Evolutionary conservation across 163 green algal species (phyloP).

Genomic region (Scenedesmus sp.): DNA sequence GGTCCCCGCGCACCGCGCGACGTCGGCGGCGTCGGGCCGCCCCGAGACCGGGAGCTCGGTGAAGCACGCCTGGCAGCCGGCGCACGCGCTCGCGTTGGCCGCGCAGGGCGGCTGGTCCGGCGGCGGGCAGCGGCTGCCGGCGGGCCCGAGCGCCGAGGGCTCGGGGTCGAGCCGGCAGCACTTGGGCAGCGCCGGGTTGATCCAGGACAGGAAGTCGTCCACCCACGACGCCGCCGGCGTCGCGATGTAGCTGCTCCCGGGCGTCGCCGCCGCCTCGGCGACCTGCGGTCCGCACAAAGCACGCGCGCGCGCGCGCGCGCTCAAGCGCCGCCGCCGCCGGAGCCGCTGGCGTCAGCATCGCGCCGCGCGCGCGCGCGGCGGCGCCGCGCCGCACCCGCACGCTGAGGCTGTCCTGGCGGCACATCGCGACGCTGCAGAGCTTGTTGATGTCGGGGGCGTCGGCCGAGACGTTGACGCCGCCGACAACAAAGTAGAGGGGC

Average conservation of each 20-base stretch:
- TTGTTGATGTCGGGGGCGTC: conserved; percentile 53
- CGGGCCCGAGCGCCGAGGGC: conserved; percentile 28
- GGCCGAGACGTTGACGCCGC: conserved; percentile 70
- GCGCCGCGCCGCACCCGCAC: conserved; percentile 64
- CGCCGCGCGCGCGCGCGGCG: neutral
- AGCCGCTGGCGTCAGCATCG: too few relatives aligned
- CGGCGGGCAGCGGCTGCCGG: conserved; percentile 74
- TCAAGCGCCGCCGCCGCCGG: too few relatives aligned
- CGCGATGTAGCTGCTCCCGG: conserved; percentile 72
- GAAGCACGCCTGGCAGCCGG: conserved; percentile 73
- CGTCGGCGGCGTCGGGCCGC: conserved; percentile 2
- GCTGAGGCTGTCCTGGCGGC: conserved; percentile 75
- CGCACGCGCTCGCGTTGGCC: conserved; percentile 54
- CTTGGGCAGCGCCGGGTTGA: conserved; percentile 76
- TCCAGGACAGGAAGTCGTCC: conserved; percentile 93
- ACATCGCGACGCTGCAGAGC: conserved; percentile 82
- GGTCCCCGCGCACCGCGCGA: conserved; percentile 20
- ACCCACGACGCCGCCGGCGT: conserved; percentile 86
- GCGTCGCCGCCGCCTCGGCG: conserved; percentile 50
- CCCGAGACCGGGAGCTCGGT: conserved; percentile 43
- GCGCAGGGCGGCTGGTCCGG: conserved; percentile 84
- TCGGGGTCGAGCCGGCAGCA: conserved; percentile 77
- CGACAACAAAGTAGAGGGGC: conserved; percentile 86
- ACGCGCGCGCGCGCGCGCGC: too few relatives aligned
- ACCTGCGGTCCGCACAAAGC: too few relatives aligned